Conservation (phyloP, 2,329 filamentous ascomycete species). For the Botrytis paeoniae region DNA sequence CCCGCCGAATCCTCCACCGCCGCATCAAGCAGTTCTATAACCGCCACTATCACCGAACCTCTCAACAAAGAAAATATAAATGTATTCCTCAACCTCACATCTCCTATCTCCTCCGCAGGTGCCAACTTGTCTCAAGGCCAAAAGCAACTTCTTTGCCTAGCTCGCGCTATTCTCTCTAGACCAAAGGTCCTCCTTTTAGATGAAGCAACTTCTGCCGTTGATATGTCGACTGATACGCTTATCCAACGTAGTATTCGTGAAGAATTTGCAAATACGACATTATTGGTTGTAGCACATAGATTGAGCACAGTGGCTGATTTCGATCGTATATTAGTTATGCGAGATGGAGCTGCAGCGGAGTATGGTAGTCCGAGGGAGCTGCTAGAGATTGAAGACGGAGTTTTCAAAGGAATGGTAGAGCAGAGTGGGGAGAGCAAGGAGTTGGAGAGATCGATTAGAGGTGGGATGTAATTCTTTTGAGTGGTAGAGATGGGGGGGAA, state of each 20-base stretch:
- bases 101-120: conserved; percentile 64
- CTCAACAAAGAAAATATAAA: conserved; percentile 56
- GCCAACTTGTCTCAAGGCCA: conserved; percentile 72
- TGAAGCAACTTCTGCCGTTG: conserved; percentile 73
- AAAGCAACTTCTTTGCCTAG: conserved; percentile 69
- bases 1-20: conserved; percentile 13
- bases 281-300: conserved; percentile 71
- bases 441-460: conserved; percentile 29
- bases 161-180: conserved; percentile 65
- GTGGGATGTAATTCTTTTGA: background rate
- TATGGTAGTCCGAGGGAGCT: conserved; percentile 62
- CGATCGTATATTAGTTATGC: conserved; percentile 70
- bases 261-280: conserved; percentile 64
- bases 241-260: conserved; percentile 72
- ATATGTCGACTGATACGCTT: conserved; percentile 69
- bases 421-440: conserved; percentile 26
- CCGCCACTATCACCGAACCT: background rate
- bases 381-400: conserved; percentile 23
- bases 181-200: conserved; percentile 75
- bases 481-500: background rate
- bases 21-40: background rate
- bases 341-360: conserved; percentile 63
- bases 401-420: conserved; percentile 37
- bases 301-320: conserved; percentile 74
- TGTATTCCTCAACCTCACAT: conserved; percentile 59